phyloP scores from a whole-genome alignment of 257 asterid species.

The Solanum gandarillasii region DNA sequence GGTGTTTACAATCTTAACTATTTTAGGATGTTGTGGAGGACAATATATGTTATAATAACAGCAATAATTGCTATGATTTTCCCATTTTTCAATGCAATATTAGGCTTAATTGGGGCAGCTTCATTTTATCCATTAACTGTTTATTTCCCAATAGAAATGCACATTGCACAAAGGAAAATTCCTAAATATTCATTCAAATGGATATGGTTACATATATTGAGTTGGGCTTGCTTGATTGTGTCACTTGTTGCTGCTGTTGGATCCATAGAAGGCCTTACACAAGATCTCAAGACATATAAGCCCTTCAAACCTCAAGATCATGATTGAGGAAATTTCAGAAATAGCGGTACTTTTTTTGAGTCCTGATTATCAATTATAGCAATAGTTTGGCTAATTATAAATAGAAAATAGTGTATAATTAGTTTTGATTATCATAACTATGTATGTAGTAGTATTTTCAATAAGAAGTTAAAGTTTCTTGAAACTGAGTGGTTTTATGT shows the following conservation, averaged over 20 bases:
- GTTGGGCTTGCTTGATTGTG: conserved; percentile 7
- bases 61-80: conserved; percentile 17
- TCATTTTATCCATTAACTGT: conserved; percentile 31
- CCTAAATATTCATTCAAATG: conserved; percentile 14
- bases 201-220: conserved; percentile 15
- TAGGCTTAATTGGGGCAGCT: conserved; percentile 26
- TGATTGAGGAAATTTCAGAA: neutral
- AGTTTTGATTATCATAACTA: neutral
- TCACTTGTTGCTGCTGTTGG: conserved; percentile 28
- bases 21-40: conserved; percentile 21
- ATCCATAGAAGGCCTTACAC: conserved; percentile 16
- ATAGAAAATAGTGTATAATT: neutral
- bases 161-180: conserved; percentile 16
- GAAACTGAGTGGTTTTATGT: too few species aligned
- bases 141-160: conserved; percentile 29
- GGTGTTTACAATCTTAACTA: neutral
- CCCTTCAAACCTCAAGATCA: conserved; percentile 8
- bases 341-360: neutral
- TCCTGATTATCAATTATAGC: neutral
- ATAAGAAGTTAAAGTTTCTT: neutral
- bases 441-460: neutral
- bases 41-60: conserved; percentile 11
- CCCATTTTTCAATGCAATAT: conserved; percentile 23
- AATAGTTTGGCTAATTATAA: neutral
- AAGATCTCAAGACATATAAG: conserved; percentile 14